phyloP scores from a whole-genome alignment of 2,329 filamentous ascomycete genomes.

The Delphinella strobiligena region DNA sequence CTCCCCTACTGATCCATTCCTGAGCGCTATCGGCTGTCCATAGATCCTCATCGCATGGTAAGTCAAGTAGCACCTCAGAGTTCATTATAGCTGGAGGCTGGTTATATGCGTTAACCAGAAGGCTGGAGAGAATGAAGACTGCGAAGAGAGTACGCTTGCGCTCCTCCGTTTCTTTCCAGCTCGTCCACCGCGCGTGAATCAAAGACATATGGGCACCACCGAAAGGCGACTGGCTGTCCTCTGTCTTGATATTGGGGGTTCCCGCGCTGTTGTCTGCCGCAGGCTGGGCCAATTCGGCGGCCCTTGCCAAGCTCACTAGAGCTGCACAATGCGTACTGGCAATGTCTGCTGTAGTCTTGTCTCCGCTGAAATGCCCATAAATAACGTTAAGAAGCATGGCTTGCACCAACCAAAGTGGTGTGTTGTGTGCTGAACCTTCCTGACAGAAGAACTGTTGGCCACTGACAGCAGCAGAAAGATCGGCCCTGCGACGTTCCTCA shows the following conservation, averaged over 20 bases:
- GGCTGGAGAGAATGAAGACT: slow-evolving; percentile 82
- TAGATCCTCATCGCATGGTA: slow-evolving; percentile 87
- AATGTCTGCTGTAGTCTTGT: slow-evolving; percentile 82
- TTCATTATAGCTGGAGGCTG: slow-evolving; percentile 84
- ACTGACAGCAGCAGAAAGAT: slow-evolving; percentile 52
- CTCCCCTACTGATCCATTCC: slow-evolving; percentile 69
- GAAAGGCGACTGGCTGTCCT: slow-evolving; percentile 28
- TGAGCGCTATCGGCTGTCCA: slow-evolving; percentile 75
- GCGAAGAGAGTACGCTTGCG: slow-evolving; percentile 85
- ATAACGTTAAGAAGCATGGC: slow-evolving; percentile 94
- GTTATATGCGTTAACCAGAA: slow-evolving; percentile 86
- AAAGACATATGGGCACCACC: slow-evolving; percentile 24
- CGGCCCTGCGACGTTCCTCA: slow-evolving; percentile 78
- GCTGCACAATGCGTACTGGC: slow-evolving; percentile 86
- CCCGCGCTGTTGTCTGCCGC: slow-evolving; percentile 20
- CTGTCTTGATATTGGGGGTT: slow-evolving; percentile 43
- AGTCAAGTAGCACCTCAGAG: slow-evolving; percentile 77
- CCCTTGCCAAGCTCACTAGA: slow-evolving; percentile 78
- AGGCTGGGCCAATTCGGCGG: slow-evolving; percentile 63
- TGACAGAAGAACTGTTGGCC: slow-evolving; percentile 21
- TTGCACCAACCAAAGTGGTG: slow-evolving; percentile 89
- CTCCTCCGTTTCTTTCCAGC: slow-evolving; percentile 81
- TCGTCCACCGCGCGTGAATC: slow-evolving; percentile 52
- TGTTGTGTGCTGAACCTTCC: slow-evolving; percentile 41
- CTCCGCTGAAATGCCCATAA: slow-evolving; percentile 88